Conservation (phyloP, 495 filamentous ascomycete genomes). For the Hyaloscypha finlandica region DNA sequence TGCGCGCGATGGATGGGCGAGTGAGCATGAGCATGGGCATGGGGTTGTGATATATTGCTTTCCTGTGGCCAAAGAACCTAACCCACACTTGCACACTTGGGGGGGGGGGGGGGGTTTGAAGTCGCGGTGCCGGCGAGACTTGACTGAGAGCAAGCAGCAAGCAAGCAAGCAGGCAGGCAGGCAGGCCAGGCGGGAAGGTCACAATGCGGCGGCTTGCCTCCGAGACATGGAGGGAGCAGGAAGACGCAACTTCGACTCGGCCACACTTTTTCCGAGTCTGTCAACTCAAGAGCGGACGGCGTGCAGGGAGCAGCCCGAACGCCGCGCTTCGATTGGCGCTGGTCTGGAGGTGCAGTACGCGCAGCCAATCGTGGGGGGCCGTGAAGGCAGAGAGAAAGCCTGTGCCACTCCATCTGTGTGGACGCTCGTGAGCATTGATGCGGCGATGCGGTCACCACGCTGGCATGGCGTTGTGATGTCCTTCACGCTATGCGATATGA, state of each 20-base stretch:
- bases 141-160: background rate
- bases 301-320: background rate
- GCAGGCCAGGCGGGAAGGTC: background rate
- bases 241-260: slow-evolving; percentile 8
- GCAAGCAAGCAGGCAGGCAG: background rate
- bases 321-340: background rate
- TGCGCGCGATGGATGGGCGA: background rate
- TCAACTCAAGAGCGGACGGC: background rate
- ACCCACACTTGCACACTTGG: background rate
- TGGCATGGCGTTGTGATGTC: background rate
- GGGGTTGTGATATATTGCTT: slow-evolving; percentile 1
- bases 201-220: slow-evolving; percentile 26
- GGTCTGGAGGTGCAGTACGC: background rate
- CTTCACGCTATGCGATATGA: background rate
- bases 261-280: slow-evolving; percentile 30
- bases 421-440: background rate
- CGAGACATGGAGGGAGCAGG: slow-evolving; percentile 8
- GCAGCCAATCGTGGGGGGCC: background rate
- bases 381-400: background rate
- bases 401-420: background rate
- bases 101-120: background rate
- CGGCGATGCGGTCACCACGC: background rate
- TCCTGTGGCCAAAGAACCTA: background rate
- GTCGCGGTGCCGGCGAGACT: background rate
- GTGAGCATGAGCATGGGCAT: background rate